phyloP scores from a whole-genome alignment of 768 basidiomycete genomes.

The Hysterangium stoloniferum region DNA sequence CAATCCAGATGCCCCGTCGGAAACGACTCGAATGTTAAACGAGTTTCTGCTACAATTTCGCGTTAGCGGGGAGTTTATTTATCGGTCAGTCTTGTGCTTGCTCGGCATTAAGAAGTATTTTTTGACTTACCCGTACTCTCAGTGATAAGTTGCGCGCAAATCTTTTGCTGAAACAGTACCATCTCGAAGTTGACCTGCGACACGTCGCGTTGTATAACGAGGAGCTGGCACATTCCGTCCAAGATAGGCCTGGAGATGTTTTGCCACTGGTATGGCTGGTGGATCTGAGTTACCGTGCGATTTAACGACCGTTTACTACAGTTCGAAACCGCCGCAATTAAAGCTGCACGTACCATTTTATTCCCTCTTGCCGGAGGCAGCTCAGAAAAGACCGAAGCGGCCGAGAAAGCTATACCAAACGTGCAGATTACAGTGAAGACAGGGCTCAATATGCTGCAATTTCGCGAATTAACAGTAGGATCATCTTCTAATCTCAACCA shows the following conservation, averaged over 20 bases:
- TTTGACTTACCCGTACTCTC: no score
- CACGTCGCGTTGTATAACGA: slow-evolving; percentile 72
- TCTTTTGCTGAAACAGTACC: slow-evolving; percentile 78
- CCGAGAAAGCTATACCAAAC: slow-evolving; percentile 52
- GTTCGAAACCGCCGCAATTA: slow-evolving; percentile 90
- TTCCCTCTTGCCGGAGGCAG: slow-evolving; percentile 62
- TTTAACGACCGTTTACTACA: slow-evolving; percentile 24
- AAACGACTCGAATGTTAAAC: slow-evolving; percentile 69
- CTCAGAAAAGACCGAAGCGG: slow-evolving; percentile 37
- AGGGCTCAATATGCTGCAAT: slow-evolving; percentile 88
- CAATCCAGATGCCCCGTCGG: slow-evolving; percentile 66
- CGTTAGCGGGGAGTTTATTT: slow-evolving; percentile 85
- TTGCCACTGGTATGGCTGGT: slow-evolving; percentile 62
- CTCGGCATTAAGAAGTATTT: neutral
- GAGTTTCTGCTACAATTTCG: slow-evolving; percentile 88
- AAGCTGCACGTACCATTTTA: slow-evolving; percentile 74
- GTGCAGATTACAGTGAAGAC: slow-evolving; percentile 85
- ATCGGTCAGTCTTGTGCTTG: slow-evolving; percentile 48
- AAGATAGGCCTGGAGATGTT: slow-evolving; percentile 83
- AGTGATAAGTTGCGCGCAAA: slow-evolving; percentile 88
- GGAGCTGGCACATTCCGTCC: slow-evolving; percentile 85
- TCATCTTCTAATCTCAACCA: neutral
- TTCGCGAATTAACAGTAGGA: slow-evolving; percentile 79
- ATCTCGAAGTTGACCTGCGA: slow-evolving; percentile 67
- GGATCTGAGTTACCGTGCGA: neutral